phyloP scores from a whole-genome alignment of 2,329 filamentous ascomycete species.

The Septoria petroselini region DNA sequence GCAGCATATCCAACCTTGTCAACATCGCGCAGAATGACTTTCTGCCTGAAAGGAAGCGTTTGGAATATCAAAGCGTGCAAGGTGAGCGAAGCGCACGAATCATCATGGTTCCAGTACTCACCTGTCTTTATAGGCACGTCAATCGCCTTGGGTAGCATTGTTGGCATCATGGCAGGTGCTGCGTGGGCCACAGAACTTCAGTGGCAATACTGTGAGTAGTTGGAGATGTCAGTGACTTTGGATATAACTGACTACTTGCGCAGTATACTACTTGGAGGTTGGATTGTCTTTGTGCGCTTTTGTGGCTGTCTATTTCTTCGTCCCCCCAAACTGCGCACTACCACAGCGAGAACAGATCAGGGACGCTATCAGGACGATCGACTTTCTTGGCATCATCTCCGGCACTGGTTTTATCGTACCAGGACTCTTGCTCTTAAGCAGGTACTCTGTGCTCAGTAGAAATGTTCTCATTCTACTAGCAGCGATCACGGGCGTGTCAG shows the following conservation, averaged over 20 bases:
- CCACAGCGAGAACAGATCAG: slow-evolving; percentile 7
- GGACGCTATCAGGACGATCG: slow-evolving; percentile 19
- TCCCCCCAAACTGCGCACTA: slow-evolving; percentile 8
- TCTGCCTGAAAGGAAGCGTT: slow-evolving; percentile 17
- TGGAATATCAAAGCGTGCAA: slow-evolving; percentile 27
- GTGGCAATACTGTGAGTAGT: slow-evolving; percentile 21
- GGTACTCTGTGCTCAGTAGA: slow-evolving; percentile 14
- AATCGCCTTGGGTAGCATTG: slow-evolving; percentile 23
- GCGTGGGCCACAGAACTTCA: slow-evolving; percentile 15
- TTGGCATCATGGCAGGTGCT: slow-evolving; percentile 25
- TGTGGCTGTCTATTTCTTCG: neutral
- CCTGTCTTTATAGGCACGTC: slow-evolving; percentile 9
- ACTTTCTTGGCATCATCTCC: slow-evolving; percentile 25
- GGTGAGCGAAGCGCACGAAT: slow-evolving; percentile 9
- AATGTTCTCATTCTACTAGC: slow-evolving; percentile 16
- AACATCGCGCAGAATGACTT: slow-evolving; percentile 30
- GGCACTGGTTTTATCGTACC: slow-evolving; percentile 17
- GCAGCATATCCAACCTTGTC: slow-evolving; percentile 27
- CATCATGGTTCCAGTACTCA: neutral
- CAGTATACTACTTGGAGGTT: slow-evolving; percentile 1
- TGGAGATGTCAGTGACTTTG: too few relatives aligned
- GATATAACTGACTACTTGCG: too few relatives aligned
- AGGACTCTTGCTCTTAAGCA: slow-evolving; percentile 20
- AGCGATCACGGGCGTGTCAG: slow-evolving; percentile 11
- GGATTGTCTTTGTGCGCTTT: neutral